Evolutionary conservation across 2,329 filamentous ascomycete genomes (phyloP), one percentile per base, ranked within the genome.

Genomic region (Pyrenochaeta sp.): DNA sequence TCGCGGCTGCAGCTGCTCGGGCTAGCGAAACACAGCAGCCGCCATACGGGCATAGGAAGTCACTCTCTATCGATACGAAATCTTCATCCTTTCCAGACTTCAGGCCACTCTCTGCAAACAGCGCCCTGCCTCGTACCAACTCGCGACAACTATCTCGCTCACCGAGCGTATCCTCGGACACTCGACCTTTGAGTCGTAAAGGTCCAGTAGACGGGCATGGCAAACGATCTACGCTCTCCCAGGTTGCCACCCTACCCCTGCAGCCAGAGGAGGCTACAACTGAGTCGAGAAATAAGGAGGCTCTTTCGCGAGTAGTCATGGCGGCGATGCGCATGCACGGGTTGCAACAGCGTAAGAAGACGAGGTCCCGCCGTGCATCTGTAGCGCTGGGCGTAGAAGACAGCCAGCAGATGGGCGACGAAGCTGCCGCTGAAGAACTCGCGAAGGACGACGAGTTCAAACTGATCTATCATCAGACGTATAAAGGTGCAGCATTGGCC

Each of bases 311-410:
- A n/a, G 74, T 83, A 4, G 79, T 84, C 25, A 82, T 85, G 80
- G 80, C 83, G 5, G 83, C 81, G 3, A 83, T 85, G 82, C 81
- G 83, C 1, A 76, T 85, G 58, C 78, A 84, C 59, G 83, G 83
- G 1, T 59, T 83, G 8, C 78, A 81, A 36, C 81, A 82, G 57
- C 72, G 74, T 42, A 81, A 78, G 66, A 71, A 78, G 66, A 69
- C 50, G 42, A 72, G 68, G 40, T 69, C 68, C 5, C 64, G 68
- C 12, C 62, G 62, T 19, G 53, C 62, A 12, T 77, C 75, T 2
- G 40, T 69, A 12, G 66, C 63, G 25, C 63, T 62, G 37, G 66
- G 58, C n/a, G 44, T 54, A 1, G 64, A 67, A 2, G 44, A 64
- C 24, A 50, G 42, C 7, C 65, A 71, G 39, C 55, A 59, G 12